phyloP scores from a whole-genome alignment of 1,139 yeast genomes.

The Komagataea norvegica region DNA sequence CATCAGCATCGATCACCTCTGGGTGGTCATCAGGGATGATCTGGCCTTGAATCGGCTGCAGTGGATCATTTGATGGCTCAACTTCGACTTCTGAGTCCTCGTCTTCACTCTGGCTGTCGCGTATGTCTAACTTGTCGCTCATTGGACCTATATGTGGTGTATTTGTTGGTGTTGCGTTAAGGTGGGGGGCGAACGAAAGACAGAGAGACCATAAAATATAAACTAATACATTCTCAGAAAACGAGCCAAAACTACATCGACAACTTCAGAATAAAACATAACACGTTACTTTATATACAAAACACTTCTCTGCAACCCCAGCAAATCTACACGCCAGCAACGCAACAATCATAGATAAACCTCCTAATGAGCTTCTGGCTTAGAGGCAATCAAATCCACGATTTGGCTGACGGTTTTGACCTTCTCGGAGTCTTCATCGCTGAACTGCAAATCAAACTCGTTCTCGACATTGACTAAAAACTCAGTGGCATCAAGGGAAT shows the following conservation, averaged over 20 bases:
- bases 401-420: slow-evolving; percentile 68
- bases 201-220: too few species aligned
- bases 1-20: slow-evolving; percentile 42
- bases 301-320: background rate
- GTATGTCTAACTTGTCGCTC: slow-evolving; percentile 1
- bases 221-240: too few species aligned
- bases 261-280: too few species aligned
- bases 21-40: slow-evolving; percentile 51
- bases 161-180: too few species aligned
- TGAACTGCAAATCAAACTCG: slow-evolving; percentile 65
- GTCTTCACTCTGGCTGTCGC: slow-evolving; percentile 19
- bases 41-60: slow-evolving; percentile 34
- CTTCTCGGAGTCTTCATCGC: slow-evolving; percentile 61
- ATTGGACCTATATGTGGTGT: slow-evolving; percentile 1
- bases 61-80: slow-evolving; percentile 3
- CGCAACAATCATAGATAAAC: too few species aligned
- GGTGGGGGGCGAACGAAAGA: too few species aligned
- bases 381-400: slow-evolving; percentile 46
- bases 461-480: slow-evolving; percentile 70
- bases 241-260: too few species aligned
- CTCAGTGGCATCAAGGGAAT: slow-evolving; percentile 67
- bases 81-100: slow-evolving; percentile 20
- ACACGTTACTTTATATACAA: background rate
- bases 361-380: slow-evolving; percentile 32
- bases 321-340: too few species aligned